Evolutionary conservation across 257 asterid species (phyloP).

Genomic region (Nicotiana sylvestris): DNA sequence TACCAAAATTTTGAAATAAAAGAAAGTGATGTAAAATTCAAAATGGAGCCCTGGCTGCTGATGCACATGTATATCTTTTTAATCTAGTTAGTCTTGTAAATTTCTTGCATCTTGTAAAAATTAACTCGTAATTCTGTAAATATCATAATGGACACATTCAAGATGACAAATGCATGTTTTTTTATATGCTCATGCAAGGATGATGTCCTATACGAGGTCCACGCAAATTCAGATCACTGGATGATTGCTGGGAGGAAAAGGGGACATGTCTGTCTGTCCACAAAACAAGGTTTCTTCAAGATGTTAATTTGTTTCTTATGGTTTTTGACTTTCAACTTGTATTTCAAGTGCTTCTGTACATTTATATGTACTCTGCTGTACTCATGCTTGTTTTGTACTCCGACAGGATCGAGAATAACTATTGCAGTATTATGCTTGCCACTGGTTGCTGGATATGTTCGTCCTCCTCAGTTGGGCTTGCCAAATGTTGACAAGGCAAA

Average conservation of each 20-base stretch:
- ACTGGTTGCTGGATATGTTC: slow-evolving; percentile 88
- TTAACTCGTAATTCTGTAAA: neutral
- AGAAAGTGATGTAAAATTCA: neutral
- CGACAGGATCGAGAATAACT: slow-evolving; percentile 73
- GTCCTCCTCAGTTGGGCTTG: slow-evolving; percentile 82
- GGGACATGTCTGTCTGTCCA: slow-evolving; percentile 70
- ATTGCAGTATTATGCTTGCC: slow-evolving; percentile 83
- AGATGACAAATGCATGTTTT: neutral
- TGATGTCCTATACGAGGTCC: slow-evolving; percentile 82
- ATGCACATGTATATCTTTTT: neutral
- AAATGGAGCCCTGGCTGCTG: neutral
- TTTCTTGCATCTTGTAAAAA: neutral
- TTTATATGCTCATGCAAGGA: slow-evolving; percentile 35
- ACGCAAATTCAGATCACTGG: slow-evolving; percentile 82
- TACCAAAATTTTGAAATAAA: neutral
- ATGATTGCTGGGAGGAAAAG: slow-evolving; percentile 98
- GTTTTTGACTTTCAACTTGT: neutral
- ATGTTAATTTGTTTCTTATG: neutral
- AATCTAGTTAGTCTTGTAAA: neutral
- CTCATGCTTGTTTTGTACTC: slow-evolving; percentile 13
- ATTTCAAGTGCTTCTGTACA: neutral
- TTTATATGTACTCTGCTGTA: neutral
- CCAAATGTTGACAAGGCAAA: slow-evolving; percentile 65
- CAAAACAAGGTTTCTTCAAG: slow-evolving; percentile 59
- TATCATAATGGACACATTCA: neutral